A percentile compares a stretch with the other conserved stretches of the same genome.
Conservation (phyloP, 441 rosid species). For the Adansonia madagascariensis region DNA sequence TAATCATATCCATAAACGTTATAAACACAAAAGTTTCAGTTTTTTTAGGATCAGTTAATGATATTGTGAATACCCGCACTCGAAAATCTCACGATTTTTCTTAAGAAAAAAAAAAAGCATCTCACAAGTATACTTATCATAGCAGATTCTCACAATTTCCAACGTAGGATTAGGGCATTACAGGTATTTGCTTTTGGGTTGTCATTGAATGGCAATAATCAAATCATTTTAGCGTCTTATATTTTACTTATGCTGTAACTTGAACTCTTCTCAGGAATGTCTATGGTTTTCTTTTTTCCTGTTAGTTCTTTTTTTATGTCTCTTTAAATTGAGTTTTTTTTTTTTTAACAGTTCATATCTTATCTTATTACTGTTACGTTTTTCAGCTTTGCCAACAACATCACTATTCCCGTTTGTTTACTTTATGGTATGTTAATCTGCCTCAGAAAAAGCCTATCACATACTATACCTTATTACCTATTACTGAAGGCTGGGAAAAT, state of each 20-base stretch:
- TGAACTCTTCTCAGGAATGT: neutral
- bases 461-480: neutral
- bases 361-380: neutral
- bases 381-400: conserved; percentile 55
- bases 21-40: too few relatives aligned
- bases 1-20: neutral
- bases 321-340: neutral
- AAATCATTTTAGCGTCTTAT: neutral
- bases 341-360: neutral
- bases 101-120: neutral
- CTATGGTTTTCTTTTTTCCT: neutral
- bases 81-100: neutral
- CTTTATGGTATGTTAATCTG: conserved; percentile 49
- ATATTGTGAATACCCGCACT: neutral
- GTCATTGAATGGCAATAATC: conserved; percentile 5
- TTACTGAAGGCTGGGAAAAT: neutral
- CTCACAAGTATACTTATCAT: neutral
- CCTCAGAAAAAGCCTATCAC: neutral
- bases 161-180: neutral
- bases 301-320: neutral
- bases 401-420: conserved; percentile 64
- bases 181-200: conserved; percentile 13
- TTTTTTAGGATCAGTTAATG: neutral
- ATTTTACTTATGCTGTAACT: neutral
- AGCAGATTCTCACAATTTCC: neutral